phyloP scores from a whole-genome alignment of 2,329 filamentous ascomycete species.

The Lasiodiplodia sp. region DNA sequence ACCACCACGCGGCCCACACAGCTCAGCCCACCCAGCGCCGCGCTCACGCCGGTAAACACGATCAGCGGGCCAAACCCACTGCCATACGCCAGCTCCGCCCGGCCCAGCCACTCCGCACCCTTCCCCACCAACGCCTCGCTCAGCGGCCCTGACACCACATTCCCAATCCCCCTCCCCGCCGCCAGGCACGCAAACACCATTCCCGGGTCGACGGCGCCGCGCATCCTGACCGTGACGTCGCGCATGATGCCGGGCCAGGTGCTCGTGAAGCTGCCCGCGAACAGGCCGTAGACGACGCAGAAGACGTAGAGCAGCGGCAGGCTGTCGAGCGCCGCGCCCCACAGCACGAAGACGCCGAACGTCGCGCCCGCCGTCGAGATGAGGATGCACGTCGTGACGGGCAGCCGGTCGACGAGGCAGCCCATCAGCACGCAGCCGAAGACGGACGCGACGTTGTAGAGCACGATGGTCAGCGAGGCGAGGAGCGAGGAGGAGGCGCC shows the following conservation, averaged over 20 bases:
- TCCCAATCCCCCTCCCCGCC: conserved; percentile 58
- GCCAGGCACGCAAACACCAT: conserved; percentile 57
- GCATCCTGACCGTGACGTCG: conserved; percentile 33
- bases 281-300: conserved; percentile 45
- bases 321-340: conserved; percentile 55
- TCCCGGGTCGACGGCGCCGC: conserved; percentile 51
- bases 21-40: conserved; percentile 41
- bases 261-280: conserved; percentile 40
- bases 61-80: conserved; percentile 52
- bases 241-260: conserved; percentile 41
- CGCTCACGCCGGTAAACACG: conserved; percentile 52
- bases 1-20: conserved; percentile 35
- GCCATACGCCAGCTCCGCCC: conserved; percentile 46
- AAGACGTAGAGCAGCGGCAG: conserved; percentile 44
- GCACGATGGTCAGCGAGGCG: conserved; percentile 44
- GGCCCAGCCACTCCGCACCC: conserved; percentile 36
- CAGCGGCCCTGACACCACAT: conserved; percentile 57
- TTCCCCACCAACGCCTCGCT: conserved; percentile 52
- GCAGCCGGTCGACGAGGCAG: conserved; percentile 50
- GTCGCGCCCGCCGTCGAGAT: conserved; percentile 52
- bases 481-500: conserved; percentile 34
- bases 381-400: conserved; percentile 51
- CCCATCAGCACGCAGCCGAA: conserved; percentile 48
- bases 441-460: conserved; percentile 47
- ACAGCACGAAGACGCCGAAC: conserved; percentile 53